These are phyloP conservation scores for Sordariomycetes sp. DNA, from an alignment of 2,329 filamentous ascomycete species.

Conservation along the genomic window DNA sequence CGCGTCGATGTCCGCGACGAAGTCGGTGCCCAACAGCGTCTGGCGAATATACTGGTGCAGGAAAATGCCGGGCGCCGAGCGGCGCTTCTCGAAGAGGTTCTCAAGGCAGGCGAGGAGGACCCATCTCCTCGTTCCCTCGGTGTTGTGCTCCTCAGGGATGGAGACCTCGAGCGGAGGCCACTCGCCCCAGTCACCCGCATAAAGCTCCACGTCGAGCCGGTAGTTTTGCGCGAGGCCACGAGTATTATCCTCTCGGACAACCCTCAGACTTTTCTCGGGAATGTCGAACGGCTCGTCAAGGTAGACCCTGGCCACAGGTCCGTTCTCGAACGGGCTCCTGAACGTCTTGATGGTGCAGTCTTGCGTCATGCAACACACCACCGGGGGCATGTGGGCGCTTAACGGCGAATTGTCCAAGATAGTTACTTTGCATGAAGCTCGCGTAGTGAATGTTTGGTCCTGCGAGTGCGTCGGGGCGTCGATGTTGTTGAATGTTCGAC, in stretches of 20 bases:
- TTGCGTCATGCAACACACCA: constrained; percentile 43
- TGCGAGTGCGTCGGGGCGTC: constrained; percentile 9
- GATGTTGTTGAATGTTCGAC: constrained; percentile 16
- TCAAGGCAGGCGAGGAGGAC: constrained; percentile 5
- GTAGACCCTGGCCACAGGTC: constrained; percentile 35
- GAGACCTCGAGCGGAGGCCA: constrained; percentile 40
- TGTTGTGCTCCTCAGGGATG: not conserved
- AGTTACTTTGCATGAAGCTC: constrained; percentile 25
- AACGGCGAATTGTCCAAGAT: constrained; percentile 23
- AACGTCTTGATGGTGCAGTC: constrained; percentile 40
- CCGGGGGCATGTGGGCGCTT: constrained; percentile 6
- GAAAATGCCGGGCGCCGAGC: not conserved
- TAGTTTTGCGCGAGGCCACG: constrained; percentile 40
- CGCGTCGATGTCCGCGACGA: constrained; percentile 36
- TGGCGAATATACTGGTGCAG: constrained; percentile 6
- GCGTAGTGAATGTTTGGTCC: constrained; percentile 16
- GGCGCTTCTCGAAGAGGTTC: constrained; percentile 5
- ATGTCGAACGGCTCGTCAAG: constrained; percentile 38
- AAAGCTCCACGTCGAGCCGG: constrained; percentile 38
- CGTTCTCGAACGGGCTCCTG: constrained; percentile 33
- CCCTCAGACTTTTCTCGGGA: constrained; percentile 37
- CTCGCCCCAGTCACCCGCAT: constrained; percentile 32
- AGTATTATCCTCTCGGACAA: constrained; percentile 34
- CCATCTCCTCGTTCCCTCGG: constrained; percentile 3
- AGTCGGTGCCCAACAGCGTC: constrained; percentile 23